A percentile compares a stretch with the other conserved stretches of the same genome.
These are phyloP conservation scores for Corylus heterophylla DNA, from an alignment of 306 rosid genomes.

Conservation along the genomic window DNA sequence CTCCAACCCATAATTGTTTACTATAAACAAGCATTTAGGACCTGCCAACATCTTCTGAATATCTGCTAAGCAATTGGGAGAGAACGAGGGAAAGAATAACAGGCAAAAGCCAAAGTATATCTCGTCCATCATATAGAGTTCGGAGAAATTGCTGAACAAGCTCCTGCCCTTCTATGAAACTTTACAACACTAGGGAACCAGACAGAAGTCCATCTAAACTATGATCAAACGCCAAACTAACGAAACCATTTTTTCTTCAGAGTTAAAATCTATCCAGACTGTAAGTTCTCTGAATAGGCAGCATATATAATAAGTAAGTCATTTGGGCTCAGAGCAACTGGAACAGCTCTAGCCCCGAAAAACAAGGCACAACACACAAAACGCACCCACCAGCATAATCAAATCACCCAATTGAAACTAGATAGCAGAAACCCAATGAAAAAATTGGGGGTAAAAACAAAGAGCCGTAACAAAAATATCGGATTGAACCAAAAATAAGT, in stretches of 20 bases:
- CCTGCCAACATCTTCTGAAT: not conserved
- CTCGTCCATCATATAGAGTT: not conserved
- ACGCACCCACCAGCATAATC: not conserved
- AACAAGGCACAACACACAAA: not conserved
- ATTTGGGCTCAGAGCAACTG: too few relatives aligned
- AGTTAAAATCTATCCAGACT: too few relatives aligned
- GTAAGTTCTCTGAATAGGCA: too few relatives aligned
- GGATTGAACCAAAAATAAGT: slow-evolving; percentile 4
- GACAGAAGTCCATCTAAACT: not conserved
- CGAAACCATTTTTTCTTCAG: not conserved
- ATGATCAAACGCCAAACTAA: not conserved
- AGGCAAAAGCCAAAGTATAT: too few relatives aligned
- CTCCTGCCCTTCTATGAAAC: not conserved
- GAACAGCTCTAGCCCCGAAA: not conserved
- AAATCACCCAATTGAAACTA: not conserved
- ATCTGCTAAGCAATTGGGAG: not conserved
- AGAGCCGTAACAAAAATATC: not conserved
- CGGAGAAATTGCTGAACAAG: not conserved
- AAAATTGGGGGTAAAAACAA: not conserved
- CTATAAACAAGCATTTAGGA: not conserved
- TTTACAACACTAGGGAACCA: not conserved
- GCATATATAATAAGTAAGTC: too few relatives aligned
- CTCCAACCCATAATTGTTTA: not conserved
- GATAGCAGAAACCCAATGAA: not conserved
- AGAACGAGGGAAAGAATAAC: too few relatives aligned